Base-by-base conservation (phyloP, 2,329 filamentous ascomycete species). In the Mycosphaerella sp. region DNA sequence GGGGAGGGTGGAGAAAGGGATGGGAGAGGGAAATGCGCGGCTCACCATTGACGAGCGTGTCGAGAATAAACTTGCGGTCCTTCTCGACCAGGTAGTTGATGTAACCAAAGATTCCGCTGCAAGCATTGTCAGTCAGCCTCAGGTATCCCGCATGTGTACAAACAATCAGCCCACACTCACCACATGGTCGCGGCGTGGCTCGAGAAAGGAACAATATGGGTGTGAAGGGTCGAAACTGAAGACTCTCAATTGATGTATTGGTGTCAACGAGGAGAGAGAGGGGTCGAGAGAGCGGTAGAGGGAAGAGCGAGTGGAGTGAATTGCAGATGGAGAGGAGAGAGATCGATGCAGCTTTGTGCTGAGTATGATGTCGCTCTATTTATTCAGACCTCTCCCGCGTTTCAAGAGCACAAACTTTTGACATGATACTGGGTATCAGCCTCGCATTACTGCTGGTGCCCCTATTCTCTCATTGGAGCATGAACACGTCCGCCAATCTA, bases 41-140 rank as follows among this genome's bases (percentile, higher is more conserved):
- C 47, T 74, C 76, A 90, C 90, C 92, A 79, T 97, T 96, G 74
- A 96, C 87, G 66, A 98, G 81, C 60, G 92, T 97, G 73, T 96
- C 85, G 71, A 97, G 81, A 73, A 97, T 95, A 78, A 87, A 95
- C 76, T 89, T 91, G 74, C 93, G 84, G 79, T 97, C 92, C 83
- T 95, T 96, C 82, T 97, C 93, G 73, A 97, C 90, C 73, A 97
- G 80, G 78, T 97, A 97, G 80, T 97, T 97, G 79, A 97, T 89
- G 81, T 97, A 97, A 69, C 92, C 92, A 78, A 97, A 95, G 76
- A 93, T 95, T 74, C 89, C 89, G 60, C 63, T 65, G 44, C 46
- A 21, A 47, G 32, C n/a, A 23, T 44, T 21, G 43, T 47, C 36
- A 53, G 50, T 53, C 36, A 53, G 50, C 23, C 36, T 38, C 29